These are phyloP conservation scores for Irpex sp. DNA, from an alignment of 1,284 basidiomycete genomes.

Conservation along the genomic window DNA sequence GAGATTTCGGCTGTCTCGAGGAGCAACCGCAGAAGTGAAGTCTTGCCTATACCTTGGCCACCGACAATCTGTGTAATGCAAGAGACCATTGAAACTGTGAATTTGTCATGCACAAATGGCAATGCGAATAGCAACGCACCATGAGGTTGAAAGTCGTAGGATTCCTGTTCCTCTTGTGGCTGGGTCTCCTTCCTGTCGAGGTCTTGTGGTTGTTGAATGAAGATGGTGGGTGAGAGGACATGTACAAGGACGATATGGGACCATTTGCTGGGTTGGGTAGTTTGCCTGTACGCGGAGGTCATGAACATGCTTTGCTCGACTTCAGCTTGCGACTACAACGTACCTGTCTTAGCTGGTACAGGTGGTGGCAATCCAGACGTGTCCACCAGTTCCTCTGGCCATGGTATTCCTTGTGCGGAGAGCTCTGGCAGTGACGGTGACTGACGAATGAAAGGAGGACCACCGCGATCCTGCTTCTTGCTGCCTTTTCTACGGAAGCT, in stretches of 20 bases:
- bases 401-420: slow-evolving; percentile 66
- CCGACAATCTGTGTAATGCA: slow-evolving; percentile 58
- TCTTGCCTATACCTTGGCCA: slow-evolving; percentile 77
- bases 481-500: slow-evolving; percentile 62
- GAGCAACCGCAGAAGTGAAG: slow-evolving; percentile 63
- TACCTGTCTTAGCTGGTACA: slow-evolving; percentile 40
- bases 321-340: neutral
- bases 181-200: slow-evolving; percentile 33
- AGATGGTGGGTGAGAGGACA: slow-evolving; percentile 53
- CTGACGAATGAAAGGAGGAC: slow-evolving; percentile 44
- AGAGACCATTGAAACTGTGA: neutral
- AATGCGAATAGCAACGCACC: slow-evolving; percentile 39
- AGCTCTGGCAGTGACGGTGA: slow-evolving; percentile 78
- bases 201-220: slow-evolving; percentile 50
- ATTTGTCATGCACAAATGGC: neutral
- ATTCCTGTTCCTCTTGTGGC: slow-evolving; percentile 53
- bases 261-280: slow-evolving; percentile 25
- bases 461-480: slow-evolving; percentile 36
- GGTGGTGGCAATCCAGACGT: slow-evolving; percentile 51
- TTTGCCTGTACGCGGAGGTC: slow-evolving; percentile 9
- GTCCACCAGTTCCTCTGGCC: slow-evolving; percentile 78
- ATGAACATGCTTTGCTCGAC: slow-evolving; percentile 18
- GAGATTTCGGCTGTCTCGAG: slow-evolving; percentile 77
- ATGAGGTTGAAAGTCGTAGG: slow-evolving; percentile 81
- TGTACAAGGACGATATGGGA: slow-evolving; percentile 64